Evolutionary conservation across 441 rosid species (phyloP).

Genomic region (Populus hybrid): DNA sequence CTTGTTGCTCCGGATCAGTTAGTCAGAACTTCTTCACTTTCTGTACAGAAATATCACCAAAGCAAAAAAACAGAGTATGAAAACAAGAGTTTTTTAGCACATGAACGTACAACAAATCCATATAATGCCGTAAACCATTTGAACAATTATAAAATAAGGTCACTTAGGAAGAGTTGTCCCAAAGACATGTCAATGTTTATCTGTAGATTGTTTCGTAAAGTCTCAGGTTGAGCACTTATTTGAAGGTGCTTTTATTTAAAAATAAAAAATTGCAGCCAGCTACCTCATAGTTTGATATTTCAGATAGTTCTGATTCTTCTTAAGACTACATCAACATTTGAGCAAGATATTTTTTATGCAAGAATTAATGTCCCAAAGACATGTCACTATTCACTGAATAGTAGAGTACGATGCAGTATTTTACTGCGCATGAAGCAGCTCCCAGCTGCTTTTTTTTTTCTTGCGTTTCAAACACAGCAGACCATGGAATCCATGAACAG

Average conservation of each 20-base stretch:
- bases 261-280: no score
- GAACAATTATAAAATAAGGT: no score
- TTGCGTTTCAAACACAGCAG: no score
- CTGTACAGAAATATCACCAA: slow-evolving; percentile 24
- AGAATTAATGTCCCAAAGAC: no score
- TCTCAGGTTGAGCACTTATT: not conserved
- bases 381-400: no score
- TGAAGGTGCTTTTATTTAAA: not conserved
- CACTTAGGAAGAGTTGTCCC: not conserved
- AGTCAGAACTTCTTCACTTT: slow-evolving; percentile 64
- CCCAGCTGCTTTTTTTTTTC: no score
- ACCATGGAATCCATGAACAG: no score
- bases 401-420: no score
- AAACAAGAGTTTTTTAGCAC: not conserved
- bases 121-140: not conserved
- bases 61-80: not conserved
- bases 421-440: no score
- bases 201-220: not conserved
- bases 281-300: not conserved
- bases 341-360: not conserved
- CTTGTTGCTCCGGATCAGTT: slow-evolving; percentile 34
- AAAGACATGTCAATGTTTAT: not conserved
- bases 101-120: not conserved
- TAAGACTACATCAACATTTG: not conserved
- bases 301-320: not conserved